phyloP scores from a whole-genome alignment of 805 yeast species.

The Lachancea fermentati region DNA sequence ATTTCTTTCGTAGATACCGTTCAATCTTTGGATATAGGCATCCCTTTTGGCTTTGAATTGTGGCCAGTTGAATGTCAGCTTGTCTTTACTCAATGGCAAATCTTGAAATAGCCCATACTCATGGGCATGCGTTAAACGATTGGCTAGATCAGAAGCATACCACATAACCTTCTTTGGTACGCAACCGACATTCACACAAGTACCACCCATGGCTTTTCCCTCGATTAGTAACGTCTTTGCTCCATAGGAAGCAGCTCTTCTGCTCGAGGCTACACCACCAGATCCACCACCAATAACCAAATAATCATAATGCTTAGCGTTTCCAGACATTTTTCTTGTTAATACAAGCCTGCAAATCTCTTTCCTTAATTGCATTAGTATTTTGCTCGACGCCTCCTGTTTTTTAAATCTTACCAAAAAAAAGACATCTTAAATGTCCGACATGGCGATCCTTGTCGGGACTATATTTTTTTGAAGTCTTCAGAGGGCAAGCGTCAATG shows the following conservation, averaged over 20 bases:
- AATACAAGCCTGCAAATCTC: constrained; percentile 7
- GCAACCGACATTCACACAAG: constrained; percentile 99
- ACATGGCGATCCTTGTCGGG: background rate
- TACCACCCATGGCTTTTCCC: constrained; percentile 84
- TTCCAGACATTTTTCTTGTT: constrained; percentile 49
- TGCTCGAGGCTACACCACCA: constrained; percentile 98
- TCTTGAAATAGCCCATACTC: constrained; percentile 76
- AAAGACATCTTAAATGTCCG: background rate
- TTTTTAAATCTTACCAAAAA: no score
- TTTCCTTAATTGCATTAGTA: constrained; percentile 4
- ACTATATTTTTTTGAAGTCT: no score
- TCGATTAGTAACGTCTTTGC: constrained; percentile 83
- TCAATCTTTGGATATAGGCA: constrained; percentile 79
- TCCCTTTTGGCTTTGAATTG: constrained; percentile 82
- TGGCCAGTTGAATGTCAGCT: constrained; percentile 73
- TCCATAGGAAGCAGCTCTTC: constrained; percentile 93
- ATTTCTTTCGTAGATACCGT: constrained; percentile 90
- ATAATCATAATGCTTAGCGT: constrained; percentile 67
- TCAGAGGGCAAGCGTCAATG: no score
- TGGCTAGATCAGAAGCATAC: constrained; percentile 91
- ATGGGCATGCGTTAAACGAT: constrained; percentile 63
- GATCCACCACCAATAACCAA: constrained; percentile 98
- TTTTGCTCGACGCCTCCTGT: background rate
- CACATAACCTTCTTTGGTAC: constrained; percentile 99
- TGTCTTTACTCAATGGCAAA: constrained; percentile 42